phyloP scores from a whole-genome alignment of 2,329 filamentous ascomycete genomes.

The Cladosporium sp. region DNA sequence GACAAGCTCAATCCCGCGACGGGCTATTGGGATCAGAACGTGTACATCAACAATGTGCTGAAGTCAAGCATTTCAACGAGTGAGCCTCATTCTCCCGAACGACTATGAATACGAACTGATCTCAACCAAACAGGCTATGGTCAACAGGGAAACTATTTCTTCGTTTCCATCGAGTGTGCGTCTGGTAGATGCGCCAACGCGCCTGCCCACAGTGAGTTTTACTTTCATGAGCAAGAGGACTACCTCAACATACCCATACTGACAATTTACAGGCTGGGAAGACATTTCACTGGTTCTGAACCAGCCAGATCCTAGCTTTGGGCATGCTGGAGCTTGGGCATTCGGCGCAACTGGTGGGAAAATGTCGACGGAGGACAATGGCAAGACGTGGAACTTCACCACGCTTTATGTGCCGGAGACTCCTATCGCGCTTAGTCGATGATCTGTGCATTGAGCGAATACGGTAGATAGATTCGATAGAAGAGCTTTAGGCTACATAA shows the following conservation, averaged over 20 bases:
- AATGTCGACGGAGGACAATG: constrained; percentile 21
- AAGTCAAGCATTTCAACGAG: constrained; percentile 5
- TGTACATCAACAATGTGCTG: neutral
- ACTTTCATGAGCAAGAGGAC: no score
- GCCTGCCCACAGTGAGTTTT: neutral
- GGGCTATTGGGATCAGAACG: neutral
- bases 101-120: neutral
- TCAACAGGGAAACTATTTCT: neutral
- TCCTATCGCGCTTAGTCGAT: neutral
- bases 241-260: neutral
- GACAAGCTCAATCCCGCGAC: constrained; percentile 8
- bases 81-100: neutral
- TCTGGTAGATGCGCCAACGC: constrained; percentile 1
- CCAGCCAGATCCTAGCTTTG: constrained; percentile 19
- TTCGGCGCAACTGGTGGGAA: constrained; percentile 20
- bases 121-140: neutral
- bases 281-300: constrained; percentile 21
- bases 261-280: constrained; percentile 15
- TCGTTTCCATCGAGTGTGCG: constrained; percentile 4
- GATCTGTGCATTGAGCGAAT: neutral
- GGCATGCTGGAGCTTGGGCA: constrained; percentile 16
- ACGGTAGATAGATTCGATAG: neutral
- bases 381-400: constrained; percentile 21
- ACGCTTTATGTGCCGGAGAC: constrained; percentile 17
- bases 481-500: neutral